Evolutionary conservation across 2,329 filamentous ascomycete species (phyloP), one percentile per base, ranked within the genome.

Genomic region (Alternaria viburni): DNA sequence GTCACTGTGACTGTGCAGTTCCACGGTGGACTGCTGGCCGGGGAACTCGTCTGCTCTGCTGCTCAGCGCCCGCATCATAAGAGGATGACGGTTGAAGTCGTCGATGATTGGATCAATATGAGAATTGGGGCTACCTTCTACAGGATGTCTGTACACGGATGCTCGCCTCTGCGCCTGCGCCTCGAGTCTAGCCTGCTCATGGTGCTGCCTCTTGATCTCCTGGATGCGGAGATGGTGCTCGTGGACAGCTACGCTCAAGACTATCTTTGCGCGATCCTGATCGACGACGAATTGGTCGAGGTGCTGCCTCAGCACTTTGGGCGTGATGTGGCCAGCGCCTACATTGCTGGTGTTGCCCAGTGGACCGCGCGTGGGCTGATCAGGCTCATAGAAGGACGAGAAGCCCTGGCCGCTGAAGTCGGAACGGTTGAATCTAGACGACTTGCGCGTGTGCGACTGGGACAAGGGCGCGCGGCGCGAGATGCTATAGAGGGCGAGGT

Each of bases 211-310:
- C 73, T 93, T 87, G 23, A 91, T 75, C 79, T 91, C 89, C 72
- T 94, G 90, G 63, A 97, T 87, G 50, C 92, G 89, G 80, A 97
- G 93, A 77, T 98, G 97, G 78, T 99, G 96, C 76, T 98, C 97
- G 83, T 97, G 97, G 26, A 99, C 92, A 7, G 95, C 93, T 4
- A 95, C 91, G 68, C 93, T 96, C 67, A 98, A 89, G 13, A 94
- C 92, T 80, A 97, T 96, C 85, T 99, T 96, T 15, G 96, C 93
- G 63, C 93, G 89, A 69, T 97, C 93, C 80, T 99, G 96, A 44
- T 95, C 96, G 5, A 99, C 95, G 2, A 99, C 95, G 78, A 96
- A 99, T 76, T 96, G 92, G 78, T 99, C 96, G 30, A 98, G 89
- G 74, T 96, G 91, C 75, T 93, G 89, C 84, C 98, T 97, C 72